A percentile compares a stretch with the other conserved stretches of the same genome.
phyloP scores from a whole-genome alignment of 1,139 yeast species.

The Protomyces arabidopsidicola region DNA sequence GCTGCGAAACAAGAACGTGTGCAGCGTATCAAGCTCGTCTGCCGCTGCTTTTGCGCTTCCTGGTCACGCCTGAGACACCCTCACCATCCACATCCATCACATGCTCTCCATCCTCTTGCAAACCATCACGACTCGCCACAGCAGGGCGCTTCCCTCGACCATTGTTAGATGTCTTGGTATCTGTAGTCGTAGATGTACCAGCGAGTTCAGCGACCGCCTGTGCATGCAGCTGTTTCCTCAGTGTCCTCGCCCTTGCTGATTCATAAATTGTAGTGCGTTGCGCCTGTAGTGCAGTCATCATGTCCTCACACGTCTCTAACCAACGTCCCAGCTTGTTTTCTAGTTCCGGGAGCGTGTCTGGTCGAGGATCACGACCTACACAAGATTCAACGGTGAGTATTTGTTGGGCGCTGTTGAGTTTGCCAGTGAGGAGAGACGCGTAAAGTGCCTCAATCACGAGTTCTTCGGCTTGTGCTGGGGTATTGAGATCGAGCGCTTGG shows the following conservation, averaged over 20 bases:
- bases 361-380: constrained; percentile 9
- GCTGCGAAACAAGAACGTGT: no score
- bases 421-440: constrained; percentile 11
- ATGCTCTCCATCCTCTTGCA: background rate
- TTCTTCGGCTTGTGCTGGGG: constrained; percentile 2
- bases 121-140: background rate
- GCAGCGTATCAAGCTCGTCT: background rate
- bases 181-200: background rate
- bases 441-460: constrained; percentile 13
- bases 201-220: background rate
- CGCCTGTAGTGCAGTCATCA: background rate
- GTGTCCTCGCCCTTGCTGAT: background rate
- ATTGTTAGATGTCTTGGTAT: background rate
- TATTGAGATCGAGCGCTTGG: background rate
- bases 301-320: background rate
- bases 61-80: background rate
- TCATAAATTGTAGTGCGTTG: background rate
- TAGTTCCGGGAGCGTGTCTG: background rate
- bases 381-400: constrained; percentile 3
- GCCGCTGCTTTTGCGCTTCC: background rate
- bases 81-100: background rate
- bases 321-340: background rate
- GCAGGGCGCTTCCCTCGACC: background rate
- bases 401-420: constrained; percentile 7
- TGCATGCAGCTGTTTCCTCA: background rate